A percentile compares a stretch with the other conserved stretches of the same genome.
Evolutionary conservation across 2,329 filamentous ascomycete genomes (phyloP).

Genomic region (Venturia aucupariae): DNA sequence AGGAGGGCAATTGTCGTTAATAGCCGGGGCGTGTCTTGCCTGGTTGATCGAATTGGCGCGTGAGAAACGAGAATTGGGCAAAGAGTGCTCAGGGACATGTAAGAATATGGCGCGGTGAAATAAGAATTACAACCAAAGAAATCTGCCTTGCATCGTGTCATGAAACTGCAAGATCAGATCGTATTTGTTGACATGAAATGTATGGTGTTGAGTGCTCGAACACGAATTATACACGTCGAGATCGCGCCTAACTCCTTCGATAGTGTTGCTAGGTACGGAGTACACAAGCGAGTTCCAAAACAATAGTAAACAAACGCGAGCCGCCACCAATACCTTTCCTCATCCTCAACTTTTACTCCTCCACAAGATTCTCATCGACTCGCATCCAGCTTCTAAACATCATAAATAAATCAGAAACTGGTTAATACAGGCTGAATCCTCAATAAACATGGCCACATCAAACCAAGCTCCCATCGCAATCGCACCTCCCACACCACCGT

Average conservation of each 20-base stretch:
- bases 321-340: background rate
- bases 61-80: background rate
- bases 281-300: background rate
- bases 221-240: background rate
- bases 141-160: too few species aligned
- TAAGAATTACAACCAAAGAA: background rate
- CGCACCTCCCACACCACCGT: background rate
- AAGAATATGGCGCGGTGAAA: background rate
- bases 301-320: background rate
- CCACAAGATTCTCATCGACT: background rate
- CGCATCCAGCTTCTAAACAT: background rate
- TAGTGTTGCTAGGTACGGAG: background rate
- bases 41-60: background rate
- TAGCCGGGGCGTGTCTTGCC: background rate
- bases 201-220: background rate
- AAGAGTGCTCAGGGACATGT: background rate
- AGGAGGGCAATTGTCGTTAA: background rate
- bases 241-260: background rate
- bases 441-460: slow-evolving; percentile 7
- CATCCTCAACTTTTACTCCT: background rate
- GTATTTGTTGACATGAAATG: background rate
- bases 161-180: background rate
- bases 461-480: slow-evolving; percentile 7
- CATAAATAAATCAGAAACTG: background rate
- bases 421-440: background rate